phyloP scores from a whole-genome alignment of 2,329 filamentous ascomycete genomes.

The Plenodomus biglobosus region DNA sequence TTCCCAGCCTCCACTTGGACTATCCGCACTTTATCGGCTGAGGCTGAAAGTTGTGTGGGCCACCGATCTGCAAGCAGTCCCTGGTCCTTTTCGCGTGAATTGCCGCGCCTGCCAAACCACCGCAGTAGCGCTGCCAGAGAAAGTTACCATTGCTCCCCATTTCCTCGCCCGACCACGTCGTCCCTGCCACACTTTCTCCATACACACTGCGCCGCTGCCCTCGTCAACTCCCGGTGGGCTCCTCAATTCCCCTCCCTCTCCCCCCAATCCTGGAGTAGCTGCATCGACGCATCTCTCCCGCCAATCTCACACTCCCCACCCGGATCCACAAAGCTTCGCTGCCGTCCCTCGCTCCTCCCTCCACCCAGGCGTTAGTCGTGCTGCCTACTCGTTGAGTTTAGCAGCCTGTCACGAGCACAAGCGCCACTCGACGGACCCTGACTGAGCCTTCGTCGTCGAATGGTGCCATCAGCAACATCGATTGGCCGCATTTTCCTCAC shows the following conservation, averaged over 20 bases:
- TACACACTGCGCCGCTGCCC: constrained; percentile 16
- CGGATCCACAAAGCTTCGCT: constrained; percentile 40
- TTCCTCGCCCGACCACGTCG: constrained; percentile 2
- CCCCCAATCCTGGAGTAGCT: constrained; percentile 22
- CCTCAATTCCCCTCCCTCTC: constrained; percentile 21
- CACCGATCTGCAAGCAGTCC: constrained; percentile 39
- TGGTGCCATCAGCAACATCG: constrained; percentile 30
- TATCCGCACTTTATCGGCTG: constrained; percentile 38
- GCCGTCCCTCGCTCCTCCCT: constrained; percentile 30
- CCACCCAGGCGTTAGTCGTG: constrained; percentile 24
- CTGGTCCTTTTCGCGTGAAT: constrained; percentile 38
- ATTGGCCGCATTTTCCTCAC: constrained; percentile 37
- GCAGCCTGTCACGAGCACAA: constrained; percentile 23
- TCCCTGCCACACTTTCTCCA: constrained; percentile 18
- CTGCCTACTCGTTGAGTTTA: constrained; percentile 26
- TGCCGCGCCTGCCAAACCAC: constrained; percentile 36
- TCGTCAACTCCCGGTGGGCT: constrained; percentile 21
- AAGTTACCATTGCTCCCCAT: constrained; percentile 16
- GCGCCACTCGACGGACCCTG: constrained; percentile 23
- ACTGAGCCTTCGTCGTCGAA: constrained; percentile 40
- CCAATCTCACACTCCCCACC: constrained; percentile 35
- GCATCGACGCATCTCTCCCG: constrained; percentile 29
- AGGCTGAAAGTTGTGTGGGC: constrained; percentile 42
- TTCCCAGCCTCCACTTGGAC: constrained; percentile 38
- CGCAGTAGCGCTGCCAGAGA: constrained; percentile 18